A percentile compares a stretch with the other conserved stretches of the same genome.
Conservation (phyloP, 495 filamentous ascomycete genomes). For the Articulospora tetracladia region DNA sequence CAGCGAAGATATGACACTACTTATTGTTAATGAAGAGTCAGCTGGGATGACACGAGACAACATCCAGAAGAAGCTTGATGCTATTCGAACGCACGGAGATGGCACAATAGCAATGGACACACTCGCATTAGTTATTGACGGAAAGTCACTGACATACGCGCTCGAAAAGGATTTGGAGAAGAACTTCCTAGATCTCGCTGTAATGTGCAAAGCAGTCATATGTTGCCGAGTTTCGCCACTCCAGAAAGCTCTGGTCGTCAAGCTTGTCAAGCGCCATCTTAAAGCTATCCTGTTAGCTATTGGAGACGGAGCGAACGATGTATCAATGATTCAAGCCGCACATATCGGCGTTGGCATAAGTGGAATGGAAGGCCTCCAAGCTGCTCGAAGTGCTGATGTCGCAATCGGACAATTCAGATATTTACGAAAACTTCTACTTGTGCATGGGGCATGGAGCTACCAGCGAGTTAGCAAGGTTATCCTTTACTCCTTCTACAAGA, state of each 20-base stretch:
- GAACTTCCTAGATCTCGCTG: constrained; percentile 85
- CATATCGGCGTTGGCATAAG: constrained; percentile 98
- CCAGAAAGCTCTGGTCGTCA: constrained; percentile 97
- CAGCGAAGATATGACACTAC: constrained; percentile 96
- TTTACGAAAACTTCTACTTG: constrained; percentile 89
- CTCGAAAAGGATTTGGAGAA: constrained; percentile 94
- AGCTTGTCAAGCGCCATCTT: constrained; percentile 94
- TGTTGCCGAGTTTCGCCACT: constrained; percentile 99
- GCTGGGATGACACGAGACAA: constrained; percentile 75
- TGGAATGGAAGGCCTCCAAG: constrained; percentile 97
- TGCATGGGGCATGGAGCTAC: constrained; percentile 97
- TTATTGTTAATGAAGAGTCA: constrained; percentile 92
- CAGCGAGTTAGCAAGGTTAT: constrained; percentile 96
- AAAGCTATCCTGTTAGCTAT: constrained; percentile 92
- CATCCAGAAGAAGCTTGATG: constrained; percentile 86
- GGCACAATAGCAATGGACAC: constrained; percentile 77
- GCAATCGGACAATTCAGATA: constrained; percentile 96
- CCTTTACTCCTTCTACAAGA: constrained; percentile 99
- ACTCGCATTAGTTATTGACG: constrained; percentile 94
- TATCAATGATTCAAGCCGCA: constrained; percentile 99
- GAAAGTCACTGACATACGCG: constrained; percentile 89
- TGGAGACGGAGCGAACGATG: constrained; percentile 97
- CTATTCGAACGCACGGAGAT: constrained; percentile 67
- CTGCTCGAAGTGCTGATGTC: constrained; percentile 92
- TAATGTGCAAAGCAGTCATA: constrained; percentile 97